Conservation (phyloP, 164 flowering plant genomes). For the Buxus sempervirens region DNA sequence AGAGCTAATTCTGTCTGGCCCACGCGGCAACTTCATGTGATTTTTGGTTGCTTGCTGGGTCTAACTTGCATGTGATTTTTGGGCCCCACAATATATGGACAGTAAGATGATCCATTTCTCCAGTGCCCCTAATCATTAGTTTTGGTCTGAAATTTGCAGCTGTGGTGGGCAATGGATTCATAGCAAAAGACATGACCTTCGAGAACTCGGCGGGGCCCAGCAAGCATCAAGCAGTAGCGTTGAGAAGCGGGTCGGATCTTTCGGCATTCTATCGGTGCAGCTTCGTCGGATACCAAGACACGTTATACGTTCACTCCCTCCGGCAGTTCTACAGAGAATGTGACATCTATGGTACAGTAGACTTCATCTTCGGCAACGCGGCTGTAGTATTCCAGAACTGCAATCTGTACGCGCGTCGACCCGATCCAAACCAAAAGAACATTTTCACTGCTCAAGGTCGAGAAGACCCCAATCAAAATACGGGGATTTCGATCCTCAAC, state of each 20-base stretch:
- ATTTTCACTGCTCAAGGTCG: slow-evolving; percentile 84
- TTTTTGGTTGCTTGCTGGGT: no score
- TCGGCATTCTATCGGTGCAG: slow-evolving; percentile 59
- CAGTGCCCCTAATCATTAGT: no score
- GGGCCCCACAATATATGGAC: no score
- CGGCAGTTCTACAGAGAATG: slow-evolving; percentile 64
- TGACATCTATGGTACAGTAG: slow-evolving; percentile 57
- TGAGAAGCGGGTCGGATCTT: slow-evolving; percentile 44
- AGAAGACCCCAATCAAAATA: slow-evolving; percentile 75
- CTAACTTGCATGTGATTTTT: no score
- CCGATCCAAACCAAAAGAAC: slow-evolving; percentile 46
- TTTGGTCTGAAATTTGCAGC: slow-evolving; percentile 49
- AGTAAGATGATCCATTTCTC: no score
- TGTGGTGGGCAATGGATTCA: slow-evolving; percentile 45
- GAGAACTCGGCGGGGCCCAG: slow-evolving; percentile 61
- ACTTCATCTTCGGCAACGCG: slow-evolving; percentile 67
- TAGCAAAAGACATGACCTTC: slow-evolving; percentile 49
- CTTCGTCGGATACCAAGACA: slow-evolving; percentile 64
- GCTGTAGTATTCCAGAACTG: slow-evolving; percentile 51
- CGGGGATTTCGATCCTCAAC: slow-evolving; percentile 62
- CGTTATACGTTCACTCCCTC: slow-evolving; percentile 53
- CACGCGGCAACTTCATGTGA: neutral
- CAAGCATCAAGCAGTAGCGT: slow-evolving; percentile 68
- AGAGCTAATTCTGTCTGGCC: no score
- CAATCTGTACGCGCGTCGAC: slow-evolving; percentile 49